phyloP scores from a whole-genome alignment of 164 flowering plant genomes.

The Vitis labrusca region DNA sequence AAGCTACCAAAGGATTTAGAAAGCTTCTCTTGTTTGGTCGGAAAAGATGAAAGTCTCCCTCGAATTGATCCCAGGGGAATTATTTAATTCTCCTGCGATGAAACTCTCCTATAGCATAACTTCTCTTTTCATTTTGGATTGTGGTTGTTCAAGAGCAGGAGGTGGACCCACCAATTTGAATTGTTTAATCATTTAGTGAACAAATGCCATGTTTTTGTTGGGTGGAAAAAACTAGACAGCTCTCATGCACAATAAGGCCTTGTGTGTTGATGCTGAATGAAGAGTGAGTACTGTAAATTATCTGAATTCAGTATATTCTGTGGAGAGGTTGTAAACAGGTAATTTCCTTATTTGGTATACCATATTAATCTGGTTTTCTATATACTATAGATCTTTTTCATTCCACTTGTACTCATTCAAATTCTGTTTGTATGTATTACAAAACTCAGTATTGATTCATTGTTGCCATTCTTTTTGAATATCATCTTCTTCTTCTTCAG shows the following conservation, averaged over 20 bases:
- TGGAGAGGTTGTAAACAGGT: slow-evolving; percentile 7
- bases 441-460: neutral
- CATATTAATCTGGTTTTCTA: neutral
- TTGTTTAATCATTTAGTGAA: slow-evolving; percentile 2
- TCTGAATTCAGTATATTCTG: neutral
- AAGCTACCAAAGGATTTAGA: slow-evolving; percentile 63
- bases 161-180: neutral
- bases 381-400: neutral
- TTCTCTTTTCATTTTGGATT: neutral
- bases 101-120: neutral
- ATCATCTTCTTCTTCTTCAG: neutral
- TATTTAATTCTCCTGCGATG: neutral
- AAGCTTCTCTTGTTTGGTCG: slow-evolving; percentile 78
- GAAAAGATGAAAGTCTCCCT: slow-evolving; percentile 28
- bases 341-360: neutral
- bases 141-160: slow-evolving; percentile 6
- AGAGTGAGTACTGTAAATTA: slow-evolving; percentile 7
- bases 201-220: neutral
- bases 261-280: slow-evolving; percentile 18
- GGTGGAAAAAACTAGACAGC: neutral
- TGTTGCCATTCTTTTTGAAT: neutral
- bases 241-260: slow-evolving; percentile 20
- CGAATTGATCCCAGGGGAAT: slow-evolving; percentile 16
- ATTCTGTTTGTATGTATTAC: neutral
- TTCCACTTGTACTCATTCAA: neutral